Evolutionary conservation across 2,329 filamentous ascomycete species (phyloP), one percentile per base, ranked within the genome.

Genomic region (Aspergillus persii): DNA sequence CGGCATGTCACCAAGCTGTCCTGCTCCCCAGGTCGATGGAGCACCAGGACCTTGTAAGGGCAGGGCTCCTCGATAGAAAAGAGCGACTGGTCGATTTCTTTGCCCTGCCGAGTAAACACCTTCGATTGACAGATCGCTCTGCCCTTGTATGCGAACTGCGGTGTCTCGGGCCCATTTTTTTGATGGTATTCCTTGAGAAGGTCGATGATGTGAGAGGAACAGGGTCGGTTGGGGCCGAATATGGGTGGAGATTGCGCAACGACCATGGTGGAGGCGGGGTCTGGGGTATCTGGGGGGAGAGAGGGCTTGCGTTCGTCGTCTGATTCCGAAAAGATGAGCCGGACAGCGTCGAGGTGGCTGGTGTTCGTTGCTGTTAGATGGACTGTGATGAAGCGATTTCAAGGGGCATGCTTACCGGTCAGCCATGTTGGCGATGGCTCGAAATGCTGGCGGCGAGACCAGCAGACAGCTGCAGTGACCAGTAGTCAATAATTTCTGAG

Each of bases 81-180:
- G 9, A 52, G 52, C n/a, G 64, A 60, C 5, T 66, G 23, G 1
- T 57, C 46, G 15, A 65, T 3, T 36, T 61, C 41, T 1, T 58
- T 58, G 2, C 62, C 65, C 8, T 65, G 31, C 6, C 56, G 54
- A 30, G 64, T 59, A 44, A 66, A 68, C 8, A 63, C 58, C n/a
- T 59, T 63, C 49, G 55, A 65, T 33, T 6, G n/a, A 11, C 7
- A 47, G n/a, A 23, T 5, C 11, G 23, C 5, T 15, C 11, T 5
- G 9, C 9, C 18, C 8, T 9, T 49, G 29, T 15, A 57, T 26
- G 31, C 29, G 39, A 60, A 66, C 1, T 41, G 49, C 8, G 60
- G 63, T 4, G 8, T 3, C 11, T 46, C 18, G 4, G 26, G n/a
- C 1, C 62, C 56, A 3, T 65, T 50, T 8, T 55, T 15, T 23